Evolutionary conservation across 2,329 filamentous ascomycete genomes (phyloP).

Genomic region (Aureobasidium sp.): DNA sequence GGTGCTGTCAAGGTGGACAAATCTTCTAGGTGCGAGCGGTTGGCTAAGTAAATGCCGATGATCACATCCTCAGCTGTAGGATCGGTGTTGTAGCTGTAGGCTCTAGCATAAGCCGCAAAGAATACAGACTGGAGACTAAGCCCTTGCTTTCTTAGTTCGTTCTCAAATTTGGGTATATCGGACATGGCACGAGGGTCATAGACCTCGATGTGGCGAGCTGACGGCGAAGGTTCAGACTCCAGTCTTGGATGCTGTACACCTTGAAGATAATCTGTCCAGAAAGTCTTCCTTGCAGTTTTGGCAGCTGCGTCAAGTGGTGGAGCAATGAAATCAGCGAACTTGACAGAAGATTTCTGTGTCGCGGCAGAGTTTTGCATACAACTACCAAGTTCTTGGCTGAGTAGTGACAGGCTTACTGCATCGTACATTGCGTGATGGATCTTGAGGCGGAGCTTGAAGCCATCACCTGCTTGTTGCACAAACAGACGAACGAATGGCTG

Average conservation of each 20-base stretch:
- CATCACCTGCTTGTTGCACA: conserved; percentile 18
- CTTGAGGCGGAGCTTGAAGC: conserved; percentile 33
- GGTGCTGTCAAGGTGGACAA: conserved; percentile 53
- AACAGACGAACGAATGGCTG: conserved; percentile 20
- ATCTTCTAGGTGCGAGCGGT: conserved; percentile 53
- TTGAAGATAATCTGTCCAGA: conserved; percentile 47
- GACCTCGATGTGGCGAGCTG: conserved; percentile 32
- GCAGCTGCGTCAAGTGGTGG: conserved; percentile 21
- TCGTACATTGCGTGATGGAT: conserved; percentile 90
- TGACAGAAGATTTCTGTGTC: conserved; percentile 13
- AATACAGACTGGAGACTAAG: conserved; percentile 68
- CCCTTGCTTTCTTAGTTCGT: conserved; percentile 44
- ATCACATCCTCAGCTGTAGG: conserved; percentile 41
- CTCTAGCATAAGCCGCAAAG: conserved; percentile 61
- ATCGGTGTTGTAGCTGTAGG: conserved; percentile 34
- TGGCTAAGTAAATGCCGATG: conserved; percentile 78
- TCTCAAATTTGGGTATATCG: conserved; percentile 36
- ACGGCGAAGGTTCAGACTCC: conserved; percentile 9
- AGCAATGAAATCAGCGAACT: conserved; percentile 39
- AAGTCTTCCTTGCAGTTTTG: conserved; percentile 31
- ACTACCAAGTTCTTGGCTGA: conserved; percentile 50
- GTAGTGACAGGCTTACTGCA: conserved; percentile 63
- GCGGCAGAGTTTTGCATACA: conserved; percentile 31
- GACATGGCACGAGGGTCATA: conserved; percentile 46
- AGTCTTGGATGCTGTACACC: conserved; percentile 22